These are phyloP conservation scores for Metschnikowia henanensis DNA, from an alignment of 805 yeast species.

Conservation along the genomic window DNA sequence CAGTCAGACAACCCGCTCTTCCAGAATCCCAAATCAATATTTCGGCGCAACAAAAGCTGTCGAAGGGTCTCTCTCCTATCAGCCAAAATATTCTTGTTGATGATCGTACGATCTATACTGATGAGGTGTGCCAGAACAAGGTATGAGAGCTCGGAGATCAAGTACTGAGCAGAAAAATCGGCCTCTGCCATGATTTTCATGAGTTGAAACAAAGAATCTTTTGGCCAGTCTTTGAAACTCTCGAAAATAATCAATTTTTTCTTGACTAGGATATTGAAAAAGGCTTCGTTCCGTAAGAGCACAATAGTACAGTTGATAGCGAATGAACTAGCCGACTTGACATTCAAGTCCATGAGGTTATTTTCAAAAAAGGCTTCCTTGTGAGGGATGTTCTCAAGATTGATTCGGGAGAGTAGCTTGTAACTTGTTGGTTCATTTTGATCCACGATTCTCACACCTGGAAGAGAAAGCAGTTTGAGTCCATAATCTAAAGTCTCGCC, in stretches of 20 bases:
- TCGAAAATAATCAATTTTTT: constrained; percentile 1
- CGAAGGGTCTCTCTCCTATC: constrained; percentile 2
- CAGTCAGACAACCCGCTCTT: neutral
- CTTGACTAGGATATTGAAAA: constrained; percentile 5
- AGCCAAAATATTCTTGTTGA: constrained; percentile 3
- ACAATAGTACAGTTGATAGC: neutral
- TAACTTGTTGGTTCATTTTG: neutral
- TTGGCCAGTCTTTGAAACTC: constrained; percentile 1
- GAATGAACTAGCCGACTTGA: neutral
- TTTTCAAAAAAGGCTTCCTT: constrained; percentile 4
- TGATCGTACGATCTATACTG: neutral
- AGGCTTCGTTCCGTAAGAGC: constrained; percentile 5
- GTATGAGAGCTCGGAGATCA: constrained; percentile 4
- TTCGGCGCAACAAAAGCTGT: constrained; percentile 1
- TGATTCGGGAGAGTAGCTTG: neutral
- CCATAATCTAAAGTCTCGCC: constrained; percentile 2
- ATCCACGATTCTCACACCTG: constrained; percentile 2
- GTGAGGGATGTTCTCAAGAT: constrained; percentile 3
- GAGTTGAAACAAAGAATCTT: neutral
- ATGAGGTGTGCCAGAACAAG: constrained; percentile 4
- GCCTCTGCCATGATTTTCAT: constrained; percentile 1
- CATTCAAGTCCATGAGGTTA: constrained; percentile 1
- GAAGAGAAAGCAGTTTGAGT: constrained; percentile 3
- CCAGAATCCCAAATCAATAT: constrained; percentile 13
- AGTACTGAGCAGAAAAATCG: constrained; percentile 6